Base-by-base conservation (phyloP, 768 basidiomycete species). In the Mycena filopes region DNA sequence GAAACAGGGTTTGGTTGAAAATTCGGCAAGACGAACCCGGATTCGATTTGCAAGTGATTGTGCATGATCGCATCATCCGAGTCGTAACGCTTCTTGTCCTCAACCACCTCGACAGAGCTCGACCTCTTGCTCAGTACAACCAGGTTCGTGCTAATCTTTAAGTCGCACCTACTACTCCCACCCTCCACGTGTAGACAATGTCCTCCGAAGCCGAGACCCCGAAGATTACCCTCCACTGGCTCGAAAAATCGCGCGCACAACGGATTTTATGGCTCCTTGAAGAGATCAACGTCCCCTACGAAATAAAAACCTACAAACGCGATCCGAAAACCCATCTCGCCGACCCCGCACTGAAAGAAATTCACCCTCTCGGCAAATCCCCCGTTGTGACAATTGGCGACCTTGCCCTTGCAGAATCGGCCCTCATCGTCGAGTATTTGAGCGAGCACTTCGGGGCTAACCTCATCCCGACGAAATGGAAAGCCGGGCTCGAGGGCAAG, bases 281-380 rank as follows among this genome's bases (percentile, higher is more conserved):
- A 26, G 57, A 59, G 38, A 23, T 49, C 10, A 21, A 40, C 1
- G 29, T 60, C 16, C 49, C 48, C 13, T 60, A 60, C 18, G 49
- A 60, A 11, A 26, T 60, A n/a, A 60, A 60, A 11, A 50, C 49
- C 1, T 60, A 60, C 36, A 60, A 60, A 29, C 59, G 59, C n/a
- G 59, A 60, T 33, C 49, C 59, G 15, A 45, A 50, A 21, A 51
- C 41, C 11, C 3, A 33, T 12, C 26, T 12, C 5, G 59, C 59
- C 13, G 20, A 40, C 20, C 59, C 40, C 8, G 59, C 50, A 20
- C 49, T 60, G 21, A 50, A 50, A 18, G 43, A 25, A 18, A 16
- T 60, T 5, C 59, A 60, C n/a, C 40, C 48, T 3, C 20, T 60
- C 12, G 59, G 59, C 25, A 60, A 60, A 16, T 60, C 59, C 5